Conservation (phyloP, 176 grass and related monocot genomes). For the Hsuehochloa calcarea region DNA sequence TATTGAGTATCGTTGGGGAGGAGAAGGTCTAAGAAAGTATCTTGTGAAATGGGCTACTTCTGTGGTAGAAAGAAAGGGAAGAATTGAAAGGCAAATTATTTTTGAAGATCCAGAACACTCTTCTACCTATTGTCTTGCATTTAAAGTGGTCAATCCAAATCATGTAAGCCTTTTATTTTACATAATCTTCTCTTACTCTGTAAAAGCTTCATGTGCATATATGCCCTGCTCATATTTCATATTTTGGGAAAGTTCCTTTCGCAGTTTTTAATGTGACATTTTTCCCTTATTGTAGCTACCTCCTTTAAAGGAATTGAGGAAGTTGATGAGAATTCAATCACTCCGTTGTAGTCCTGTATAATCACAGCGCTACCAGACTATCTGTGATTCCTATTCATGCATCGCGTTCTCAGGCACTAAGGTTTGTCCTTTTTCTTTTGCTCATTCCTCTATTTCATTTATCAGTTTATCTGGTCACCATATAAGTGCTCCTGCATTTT, state of each 20-base stretch:
- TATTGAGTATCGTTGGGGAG: conserved; percentile 94
- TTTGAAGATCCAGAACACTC: conserved; percentile 74
- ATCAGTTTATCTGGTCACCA: conserved; percentile 1
- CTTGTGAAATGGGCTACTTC: conserved; percentile 76
- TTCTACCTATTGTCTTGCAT: conserved; percentile 78
- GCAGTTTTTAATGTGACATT: neutral
- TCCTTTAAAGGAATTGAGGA: conserved; percentile 61
- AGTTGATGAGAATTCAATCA: conserved; percentile 76
- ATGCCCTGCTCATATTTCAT: neutral
- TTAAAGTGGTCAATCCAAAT: conserved; percentile 75
- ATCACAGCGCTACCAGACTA: conserved; percentile 58
- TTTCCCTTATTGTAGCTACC: conserved; percentile 43
- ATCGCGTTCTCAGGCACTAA: conserved; percentile 83
- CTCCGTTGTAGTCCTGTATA: conserved; percentile 83
- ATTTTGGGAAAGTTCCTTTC: neutral
- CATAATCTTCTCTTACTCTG: neutral
- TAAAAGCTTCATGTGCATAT: neutral
- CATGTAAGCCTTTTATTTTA: conserved; percentile 58
- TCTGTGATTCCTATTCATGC: conserved; percentile 80
- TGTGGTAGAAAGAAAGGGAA: conserved; percentile 60
- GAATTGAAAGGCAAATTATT: conserved; percentile 71
- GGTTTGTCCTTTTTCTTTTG: conserved; percentile 37
- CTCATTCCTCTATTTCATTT: neutral
- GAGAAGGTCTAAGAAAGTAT: conserved; percentile 91
- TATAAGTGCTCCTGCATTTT: neutral